Conservation (phyloP, 768 basidiomycete genomes). For the Dentipellis sp. region DNA sequence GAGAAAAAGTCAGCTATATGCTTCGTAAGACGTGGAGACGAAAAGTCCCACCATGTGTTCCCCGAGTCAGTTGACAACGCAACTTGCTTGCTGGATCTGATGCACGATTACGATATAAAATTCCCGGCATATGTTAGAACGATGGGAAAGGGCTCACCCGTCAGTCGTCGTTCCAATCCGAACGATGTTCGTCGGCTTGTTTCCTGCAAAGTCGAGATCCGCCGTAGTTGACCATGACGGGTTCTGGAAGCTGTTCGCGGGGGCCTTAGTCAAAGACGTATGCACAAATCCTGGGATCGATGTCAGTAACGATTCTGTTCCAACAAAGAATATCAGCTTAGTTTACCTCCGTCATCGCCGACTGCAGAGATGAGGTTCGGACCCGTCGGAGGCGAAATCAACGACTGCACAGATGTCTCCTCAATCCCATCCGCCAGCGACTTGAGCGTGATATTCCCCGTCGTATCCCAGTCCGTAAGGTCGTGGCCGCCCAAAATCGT, state of each 20-base stretch:
- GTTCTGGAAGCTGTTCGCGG: constrained; percentile 31
- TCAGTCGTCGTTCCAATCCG: constrained; percentile 33
- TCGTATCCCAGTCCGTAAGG: constrained; percentile 48
- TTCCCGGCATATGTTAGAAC: constrained; percentile 18
- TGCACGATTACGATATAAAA: too few relatives aligned
- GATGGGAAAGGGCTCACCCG: background rate
- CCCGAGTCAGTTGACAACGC: constrained; percentile 49
- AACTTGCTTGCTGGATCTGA: constrained; percentile 33
- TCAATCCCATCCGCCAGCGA: constrained; percentile 59
- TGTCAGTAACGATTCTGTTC: background rate
- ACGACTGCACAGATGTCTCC: constrained; percentile 46
- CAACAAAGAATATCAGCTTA: constrained; percentile 1
- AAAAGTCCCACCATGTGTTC: constrained; percentile 33
- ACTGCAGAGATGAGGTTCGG: constrained; percentile 48
- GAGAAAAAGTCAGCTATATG: background rate
- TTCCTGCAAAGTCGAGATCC: constrained; percentile 48
- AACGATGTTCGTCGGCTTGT: constrained; percentile 38
- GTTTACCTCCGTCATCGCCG: constrained; percentile 42
- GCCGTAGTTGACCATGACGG: constrained; percentile 37
- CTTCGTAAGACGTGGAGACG: background rate
- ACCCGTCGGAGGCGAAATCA: constrained; percentile 57
- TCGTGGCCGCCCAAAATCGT: constrained; percentile 56
- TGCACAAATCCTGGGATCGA: constrained; percentile 37
- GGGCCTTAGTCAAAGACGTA: constrained; percentile 30
- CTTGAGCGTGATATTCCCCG: constrained; percentile 48